Base-by-base conservation (phyloP, 345 rosid genomes). In the Eucalyptus sp. region DNA sequence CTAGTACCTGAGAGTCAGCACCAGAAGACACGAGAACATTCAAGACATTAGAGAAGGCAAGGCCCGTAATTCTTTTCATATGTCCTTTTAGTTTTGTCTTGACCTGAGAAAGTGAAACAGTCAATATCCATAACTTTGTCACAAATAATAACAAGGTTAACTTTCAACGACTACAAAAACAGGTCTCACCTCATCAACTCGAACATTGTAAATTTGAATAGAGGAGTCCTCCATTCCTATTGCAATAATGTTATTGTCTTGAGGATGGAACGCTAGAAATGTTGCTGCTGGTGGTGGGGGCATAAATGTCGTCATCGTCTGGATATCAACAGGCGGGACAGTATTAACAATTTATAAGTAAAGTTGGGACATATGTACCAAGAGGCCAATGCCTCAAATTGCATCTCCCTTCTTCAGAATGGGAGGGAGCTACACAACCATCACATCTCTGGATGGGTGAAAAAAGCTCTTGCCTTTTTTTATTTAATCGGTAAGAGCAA, bases 241-340 rank as follows among this genome's bases (percentile, higher is more conserved):
- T 58, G 99, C 99, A 93, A 96, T 95, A 87, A 97, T 95, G 89
- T 95, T 96, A 94, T 96, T 96, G 90, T 97, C 98, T 88, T 93
- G 95, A 88, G 99, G 99, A 91, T 97, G 97, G 91, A 97, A 97
- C 54, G 99, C 99, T 76, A 97, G 94, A 92, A 94, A 97, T 41
- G 99, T 95, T 62, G 98, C 96, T 13, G 97, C 96, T 54, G 99
- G 98, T 46, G 98, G 99, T 86, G 99, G 96, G 84, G 98, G 90
- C 98, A 96, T 96, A 95, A 96, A 96, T 50, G 95, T 95, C n/a
- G 96, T 93, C 97, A 95, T 95, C 41, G 97, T 96, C 99, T 97
- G 91, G 89, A 93, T 86, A 49, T 50, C 60, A 89, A 46, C 50
- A 86, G 58, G 50, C n/a, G 3, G 17, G 27, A 18, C 50, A 52